A percentile compares a stretch with the other conserved stretches of the same genome.
phyloP scores from a whole-genome alignment of 2,329 filamentous ascomycete genomes.

The Clarireedia paspali region DNA sequence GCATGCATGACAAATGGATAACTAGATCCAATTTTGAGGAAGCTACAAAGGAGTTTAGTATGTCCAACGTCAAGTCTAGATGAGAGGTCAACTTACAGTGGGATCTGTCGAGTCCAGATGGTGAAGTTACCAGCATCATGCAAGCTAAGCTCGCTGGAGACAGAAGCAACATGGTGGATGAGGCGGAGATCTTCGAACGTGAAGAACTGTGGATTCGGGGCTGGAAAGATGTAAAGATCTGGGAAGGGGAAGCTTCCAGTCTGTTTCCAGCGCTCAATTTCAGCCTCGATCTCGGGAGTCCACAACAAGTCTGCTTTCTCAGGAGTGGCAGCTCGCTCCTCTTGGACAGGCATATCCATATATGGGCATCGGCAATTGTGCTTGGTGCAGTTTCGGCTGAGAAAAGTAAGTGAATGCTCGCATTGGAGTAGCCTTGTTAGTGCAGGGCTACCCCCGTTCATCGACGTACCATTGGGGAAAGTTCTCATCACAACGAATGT shows the following conservation, averaged over 20 bases:
- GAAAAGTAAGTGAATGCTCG: constrained; percentile 3
- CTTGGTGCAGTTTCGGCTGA: constrained; percentile 96
- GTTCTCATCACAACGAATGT: constrained; percentile 96
- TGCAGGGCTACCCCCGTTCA: constrained; percentile 8
- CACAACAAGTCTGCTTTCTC: constrained; percentile 68
- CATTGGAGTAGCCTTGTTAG: neutral
- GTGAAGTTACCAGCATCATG: constrained; percentile 78
- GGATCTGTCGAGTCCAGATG: constrained; percentile 87
- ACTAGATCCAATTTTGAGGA: constrained; percentile 73
- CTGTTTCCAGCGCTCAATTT: constrained; percentile 74
- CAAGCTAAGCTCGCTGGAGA: constrained; percentile 74
- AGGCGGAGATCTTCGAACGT: constrained; percentile 74
- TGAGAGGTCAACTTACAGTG: constrained; percentile 58
- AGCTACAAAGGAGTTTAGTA: constrained; percentile 39
- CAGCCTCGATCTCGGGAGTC: constrained; percentile 75
- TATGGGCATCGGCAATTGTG: constrained; percentile 98
- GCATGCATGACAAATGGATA: constrained; percentile 91
- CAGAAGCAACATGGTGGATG: constrained; percentile 81
- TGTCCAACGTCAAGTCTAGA: neutral
- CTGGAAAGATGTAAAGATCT: constrained; percentile 68
- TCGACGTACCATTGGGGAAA: constrained; percentile 84
- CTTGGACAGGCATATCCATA: constrained; percentile 72
- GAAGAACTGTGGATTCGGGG: constrained; percentile 64
- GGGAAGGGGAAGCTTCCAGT: constrained; percentile 83
- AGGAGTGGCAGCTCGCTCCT: constrained; percentile 53